A percentile compares a stretch with the other conserved stretches of the same genome.
These are phyloP conservation scores for Tetrastigma voinierianum DNA, from an alignment of 164 flowering plant species.

Conservation along the genomic window DNA sequence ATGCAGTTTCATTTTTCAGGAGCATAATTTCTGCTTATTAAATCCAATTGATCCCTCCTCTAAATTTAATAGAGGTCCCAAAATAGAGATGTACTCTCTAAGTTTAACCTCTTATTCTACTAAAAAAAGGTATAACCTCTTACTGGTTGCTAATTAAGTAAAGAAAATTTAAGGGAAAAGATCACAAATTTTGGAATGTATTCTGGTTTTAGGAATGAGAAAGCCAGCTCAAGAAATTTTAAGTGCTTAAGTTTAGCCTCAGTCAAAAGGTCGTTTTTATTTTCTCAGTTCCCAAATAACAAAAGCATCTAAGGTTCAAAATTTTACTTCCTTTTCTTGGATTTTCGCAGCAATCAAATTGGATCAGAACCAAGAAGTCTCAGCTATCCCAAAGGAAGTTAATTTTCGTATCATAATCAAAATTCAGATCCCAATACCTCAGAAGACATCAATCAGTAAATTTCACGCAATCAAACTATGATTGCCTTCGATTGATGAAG, in stretches of 20 bases:
- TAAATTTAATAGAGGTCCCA: too few relatives aligned
- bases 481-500: neutral
- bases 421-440: conserved; percentile 9
- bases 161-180: neutral
- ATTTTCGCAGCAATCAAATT: neutral
- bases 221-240: neutral
- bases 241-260: neutral
- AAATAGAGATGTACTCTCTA: too few relatives aligned
- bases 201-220: neutral
- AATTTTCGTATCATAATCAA: neutral
- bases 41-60: too few relatives aligned
- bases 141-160: too few relatives aligned
- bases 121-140: too few relatives aligned
- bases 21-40: too few relatives aligned
- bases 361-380: conserved; percentile 1
- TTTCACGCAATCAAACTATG: neutral
- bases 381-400: neutral
- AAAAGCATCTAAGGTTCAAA: neutral
- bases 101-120: too few relatives aligned
- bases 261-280: neutral
- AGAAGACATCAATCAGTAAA: neutral
- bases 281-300: neutral
- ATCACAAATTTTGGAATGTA: neutral
- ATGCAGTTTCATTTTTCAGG: too few relatives aligned
- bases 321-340: neutral